Conservation (phyloP, 257 asterid genomes). For the Solanum etuberosum region DNA sequence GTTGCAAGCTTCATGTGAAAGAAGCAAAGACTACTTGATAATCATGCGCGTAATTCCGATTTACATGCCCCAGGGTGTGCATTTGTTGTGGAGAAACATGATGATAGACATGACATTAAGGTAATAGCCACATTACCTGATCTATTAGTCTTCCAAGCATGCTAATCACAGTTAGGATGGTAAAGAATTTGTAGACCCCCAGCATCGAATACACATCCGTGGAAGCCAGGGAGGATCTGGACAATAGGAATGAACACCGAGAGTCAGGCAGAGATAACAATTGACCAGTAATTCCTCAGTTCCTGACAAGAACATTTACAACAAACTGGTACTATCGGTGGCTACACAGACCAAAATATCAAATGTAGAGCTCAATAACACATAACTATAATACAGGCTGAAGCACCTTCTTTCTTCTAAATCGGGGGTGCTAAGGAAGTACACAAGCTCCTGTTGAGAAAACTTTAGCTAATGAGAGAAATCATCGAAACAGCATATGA, state of each 20-base stretch:
- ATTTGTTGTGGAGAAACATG: neutral
- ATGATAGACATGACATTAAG: neutral
- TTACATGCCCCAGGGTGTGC: neutral
- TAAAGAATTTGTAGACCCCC: conserved; percentile 26
- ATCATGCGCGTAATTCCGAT: neutral
- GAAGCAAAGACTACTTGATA: neutral
- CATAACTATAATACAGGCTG: neutral
- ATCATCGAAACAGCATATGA: neutral
- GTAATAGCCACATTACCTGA: neutral
- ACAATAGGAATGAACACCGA: conserved; percentile 54
- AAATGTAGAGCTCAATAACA: neutral
- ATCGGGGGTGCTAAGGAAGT: neutral
- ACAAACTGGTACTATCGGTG: conserved; percentile 32
- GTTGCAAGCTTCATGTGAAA: neutral
- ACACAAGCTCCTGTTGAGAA: neutral
- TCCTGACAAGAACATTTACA: conserved; percentile 41
- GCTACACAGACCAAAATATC: conserved; percentile 16
- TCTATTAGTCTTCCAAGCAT: neutral
- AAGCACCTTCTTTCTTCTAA: neutral
- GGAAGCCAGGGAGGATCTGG: conserved; percentile 80
- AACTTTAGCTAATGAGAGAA: neutral
- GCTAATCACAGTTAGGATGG: neutral
- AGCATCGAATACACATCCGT: conserved; percentile 59
- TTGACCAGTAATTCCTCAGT: conserved; percentile 63
- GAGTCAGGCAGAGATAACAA: conserved; percentile 40